Conservation (phyloP, 768 basidiomycete genomes). For the Hygrophoropsis aurantiaca region DNA sequence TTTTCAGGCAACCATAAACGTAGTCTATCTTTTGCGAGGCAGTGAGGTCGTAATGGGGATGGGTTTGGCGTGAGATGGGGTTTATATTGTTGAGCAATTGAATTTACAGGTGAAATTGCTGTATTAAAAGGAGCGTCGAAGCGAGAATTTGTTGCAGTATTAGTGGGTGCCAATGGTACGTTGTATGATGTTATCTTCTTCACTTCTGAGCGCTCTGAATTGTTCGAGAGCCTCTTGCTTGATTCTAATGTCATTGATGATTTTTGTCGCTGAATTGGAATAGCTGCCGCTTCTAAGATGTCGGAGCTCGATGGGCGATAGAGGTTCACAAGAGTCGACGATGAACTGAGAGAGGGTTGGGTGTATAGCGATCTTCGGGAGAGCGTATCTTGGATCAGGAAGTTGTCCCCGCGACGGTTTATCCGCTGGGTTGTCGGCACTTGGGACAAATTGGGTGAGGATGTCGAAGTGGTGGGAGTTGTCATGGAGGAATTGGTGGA, state of each 20-base stretch:
- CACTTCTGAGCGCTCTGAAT: neutral
- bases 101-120: too few species aligned
- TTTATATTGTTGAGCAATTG: conserved; percentile 6
- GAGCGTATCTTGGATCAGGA: neutral
- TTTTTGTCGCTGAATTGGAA: conserved; percentile 6
- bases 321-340: conserved; percentile 16
- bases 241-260: neutral
- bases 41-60: conserved; percentile 26
- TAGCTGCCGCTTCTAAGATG: neutral
- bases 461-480: neutral
- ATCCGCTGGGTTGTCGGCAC: conserved; percentile 7
- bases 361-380: conserved; percentile 10
- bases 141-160: too few species aligned
- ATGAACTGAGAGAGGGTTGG: conserved; percentile 28
- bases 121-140: neutral
- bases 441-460: neutral
- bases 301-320: conserved; percentile 8
- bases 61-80: conserved; percentile 9
- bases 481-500: conserved; percentile 5
- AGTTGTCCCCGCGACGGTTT: conserved; percentile 3
- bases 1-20: conserved; percentile 26
- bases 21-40: conserved; percentile 24
- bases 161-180: too few species aligned
- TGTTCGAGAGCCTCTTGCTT: neutral
- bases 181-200: too few species aligned